Evolutionary conservation across 257 asterid genomes (phyloP).

Genomic region (Ehretia macrophylla): DNA sequence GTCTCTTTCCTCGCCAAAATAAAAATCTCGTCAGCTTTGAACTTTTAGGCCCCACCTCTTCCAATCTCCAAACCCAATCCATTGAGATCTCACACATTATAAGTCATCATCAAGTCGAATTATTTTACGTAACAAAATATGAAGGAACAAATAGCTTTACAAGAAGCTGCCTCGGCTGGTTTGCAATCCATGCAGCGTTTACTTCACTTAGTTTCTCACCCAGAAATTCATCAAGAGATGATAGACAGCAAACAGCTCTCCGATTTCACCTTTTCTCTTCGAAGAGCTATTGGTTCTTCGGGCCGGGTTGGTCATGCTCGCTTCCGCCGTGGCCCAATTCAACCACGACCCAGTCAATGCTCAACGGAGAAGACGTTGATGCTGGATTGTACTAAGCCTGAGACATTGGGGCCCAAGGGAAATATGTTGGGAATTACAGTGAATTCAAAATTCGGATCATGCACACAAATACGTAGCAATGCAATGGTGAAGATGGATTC

Average conservation of each 20-base stretch:
- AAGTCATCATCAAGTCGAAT: background rate
- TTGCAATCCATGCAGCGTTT: constrained; percentile 71
- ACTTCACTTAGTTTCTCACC: constrained; percentile 51
- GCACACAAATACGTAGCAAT: too few relatives aligned
- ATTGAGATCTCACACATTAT: too few relatives aligned
- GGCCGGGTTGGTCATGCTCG: constrained; percentile 83
- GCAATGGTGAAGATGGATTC: background rate
- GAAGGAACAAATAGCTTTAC: constrained; percentile 45
- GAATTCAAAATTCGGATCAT: too few relatives aligned
- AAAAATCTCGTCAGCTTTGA: too few relatives aligned
- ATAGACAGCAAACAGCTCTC: constrained; percentile 59
- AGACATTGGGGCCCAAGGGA: constrained; percentile 6
- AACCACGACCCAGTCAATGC: constrained; percentile 16
- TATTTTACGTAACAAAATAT: background rate
- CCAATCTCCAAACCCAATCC: too few relatives aligned
- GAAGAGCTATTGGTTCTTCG: constrained; percentile 33
- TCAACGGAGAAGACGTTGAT: constrained; percentile 34
- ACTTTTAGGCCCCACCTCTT: too few relatives aligned
- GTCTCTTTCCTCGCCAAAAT: too few relatives aligned
- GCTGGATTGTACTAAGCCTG: constrained; percentile 46
- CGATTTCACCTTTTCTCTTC: constrained; percentile 64
- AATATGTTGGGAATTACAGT: too few relatives aligned
- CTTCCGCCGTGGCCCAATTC: constrained; percentile 65
- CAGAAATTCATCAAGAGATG: constrained; percentile 21
- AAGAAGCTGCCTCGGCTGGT: constrained; percentile 73